Base-by-base conservation (phyloP, 805 yeast genomes). In the Ogataea minuta region DNA sequence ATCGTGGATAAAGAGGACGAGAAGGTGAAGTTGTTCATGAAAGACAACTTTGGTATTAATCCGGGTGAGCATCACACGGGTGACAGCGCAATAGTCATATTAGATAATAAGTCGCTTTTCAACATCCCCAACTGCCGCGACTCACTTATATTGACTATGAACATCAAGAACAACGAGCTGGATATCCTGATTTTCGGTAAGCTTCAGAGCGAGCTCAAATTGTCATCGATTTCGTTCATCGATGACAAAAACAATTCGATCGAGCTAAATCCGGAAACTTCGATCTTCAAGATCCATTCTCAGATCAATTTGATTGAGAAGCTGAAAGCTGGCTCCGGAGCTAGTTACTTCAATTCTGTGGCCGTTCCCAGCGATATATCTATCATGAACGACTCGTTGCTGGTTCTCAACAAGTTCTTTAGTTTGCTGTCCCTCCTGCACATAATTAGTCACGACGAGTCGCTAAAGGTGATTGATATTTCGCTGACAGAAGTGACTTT, bases 71-170 rank as follows among this genome's bases (percentile, higher is more conserved):
- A 50, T 13, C 54, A 48, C 10, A 34, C 51, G 6, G 48, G 53
- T 11, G 59, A 59, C 9, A 56, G 58, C 27, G 60, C 62, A 33
- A 54, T 62, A 5, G 41, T 62, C 23, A 45, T 70, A 15, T 36
- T 66, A 3, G 57, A 63, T 27, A 68, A 70, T 13, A 56, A 60
- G 23, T 48, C 67, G 0, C 55, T 69, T 30, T 62, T 62, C 34
- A 53, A 61, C 30, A 63, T 68, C 9, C 63, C 67, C 3, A 56
- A 59, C 36, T 62, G 70, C 32, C 57, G 62, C 9, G 60, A 59
- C 17, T 54, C 69, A 2, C 32, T 69, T 23, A 53, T 63, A 19
- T 41, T 70, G 15, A 51, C 54, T 2, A 54, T 67, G 20, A 52
- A 53, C 14, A 54, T 59, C 9, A 46, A 46, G 15, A 55, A 48